A percentile compares a stretch with the other conserved stretches of the same genome.
These are phyloP conservation scores for Colletotrichum sp. DNA, from an alignment of 2,329 filamentous ascomycete species.

Conservation along the genomic window DNA sequence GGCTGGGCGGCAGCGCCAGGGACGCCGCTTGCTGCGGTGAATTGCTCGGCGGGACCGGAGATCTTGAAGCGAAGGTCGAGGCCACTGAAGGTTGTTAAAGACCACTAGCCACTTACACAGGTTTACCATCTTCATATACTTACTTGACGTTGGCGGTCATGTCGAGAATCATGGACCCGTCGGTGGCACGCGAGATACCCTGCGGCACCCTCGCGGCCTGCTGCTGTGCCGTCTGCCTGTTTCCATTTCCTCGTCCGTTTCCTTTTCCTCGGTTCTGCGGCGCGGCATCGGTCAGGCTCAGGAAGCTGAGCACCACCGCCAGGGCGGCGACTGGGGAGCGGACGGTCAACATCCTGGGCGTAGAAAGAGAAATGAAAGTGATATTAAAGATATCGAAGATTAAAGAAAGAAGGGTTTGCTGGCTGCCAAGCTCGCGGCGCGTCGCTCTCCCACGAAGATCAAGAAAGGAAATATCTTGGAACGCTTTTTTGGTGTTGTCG, in stretches of 20 bases:
- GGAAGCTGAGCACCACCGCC: slow-evolving; percentile 13
- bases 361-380: neutral
- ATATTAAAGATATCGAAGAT: neutral
- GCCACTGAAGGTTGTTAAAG: slow-evolving; percentile 37
- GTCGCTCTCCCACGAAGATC: slow-evolving; percentile 4
- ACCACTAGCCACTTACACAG: neutral
- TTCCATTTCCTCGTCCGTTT: slow-evolving; percentile 7
- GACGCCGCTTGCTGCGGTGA: slow-evolving; percentile 54
- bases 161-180: slow-evolving; percentile 61
- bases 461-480: neutral
- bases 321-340: slow-evolving; percentile 15
- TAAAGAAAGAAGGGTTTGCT: neutral
- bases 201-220: slow-evolving; percentile 33
- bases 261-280: slow-evolving; percentile 18
- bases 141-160: slow-evolving; percentile 60
- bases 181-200: slow-evolving; percentile 48
- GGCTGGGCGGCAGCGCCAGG: slow-evolving; percentile 26
- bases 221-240: slow-evolving; percentile 30
- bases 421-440: slow-evolving; percentile 17
- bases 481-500: neutral
- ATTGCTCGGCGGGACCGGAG: slow-evolving; percentile 57
- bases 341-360: slow-evolving; percentile 21
- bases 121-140: slow-evolving; percentile 1
- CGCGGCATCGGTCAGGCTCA: slow-evolving; percentile 14
- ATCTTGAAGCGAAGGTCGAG: slow-evolving; percentile 61